phyloP scores from a whole-genome alignment of 495 filamentous ascomycete species.

The Choiromyces venosus region DNA sequence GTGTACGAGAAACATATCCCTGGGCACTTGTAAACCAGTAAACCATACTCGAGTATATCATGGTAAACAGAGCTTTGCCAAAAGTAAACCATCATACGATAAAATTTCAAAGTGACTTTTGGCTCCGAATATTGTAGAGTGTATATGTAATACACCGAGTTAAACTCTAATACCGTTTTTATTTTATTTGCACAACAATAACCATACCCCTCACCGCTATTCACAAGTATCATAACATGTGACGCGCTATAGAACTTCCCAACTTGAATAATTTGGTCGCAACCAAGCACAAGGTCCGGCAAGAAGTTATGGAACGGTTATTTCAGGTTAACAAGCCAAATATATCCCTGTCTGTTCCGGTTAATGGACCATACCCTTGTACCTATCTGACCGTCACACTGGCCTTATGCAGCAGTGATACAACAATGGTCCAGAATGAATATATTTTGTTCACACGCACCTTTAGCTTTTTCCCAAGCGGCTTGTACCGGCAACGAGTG shows the following conservation, averaged over 20 bases:
- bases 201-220: not conserved
- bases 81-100: not conserved
- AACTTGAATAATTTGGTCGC: not conserved
- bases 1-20: no score
- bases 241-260: not conserved
- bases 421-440: not conserved
- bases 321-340: no score
- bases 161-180: not conserved
- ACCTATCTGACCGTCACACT: not conserved
- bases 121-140: not conserved
- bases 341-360: no score
- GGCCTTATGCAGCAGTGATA: not conserved
- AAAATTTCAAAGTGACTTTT: not conserved
- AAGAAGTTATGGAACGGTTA: no score
- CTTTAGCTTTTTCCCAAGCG: not conserved
- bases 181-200: no score
- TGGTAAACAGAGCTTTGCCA: not conserved
- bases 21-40: no score
- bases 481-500: not conserved
- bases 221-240: not conserved
- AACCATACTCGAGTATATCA: no score
- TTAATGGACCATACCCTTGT: no score
- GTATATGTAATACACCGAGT: not conserved
- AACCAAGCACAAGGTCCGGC: no score
- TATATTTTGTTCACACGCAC: not conserved